Percentiles rank a stretch among this genome's conserved stretches.
Evolutionary conservation across 1,284 basidiomycete genomes (phyloP).

Genomic region (Cryptococcus wingfieldii): DNA sequence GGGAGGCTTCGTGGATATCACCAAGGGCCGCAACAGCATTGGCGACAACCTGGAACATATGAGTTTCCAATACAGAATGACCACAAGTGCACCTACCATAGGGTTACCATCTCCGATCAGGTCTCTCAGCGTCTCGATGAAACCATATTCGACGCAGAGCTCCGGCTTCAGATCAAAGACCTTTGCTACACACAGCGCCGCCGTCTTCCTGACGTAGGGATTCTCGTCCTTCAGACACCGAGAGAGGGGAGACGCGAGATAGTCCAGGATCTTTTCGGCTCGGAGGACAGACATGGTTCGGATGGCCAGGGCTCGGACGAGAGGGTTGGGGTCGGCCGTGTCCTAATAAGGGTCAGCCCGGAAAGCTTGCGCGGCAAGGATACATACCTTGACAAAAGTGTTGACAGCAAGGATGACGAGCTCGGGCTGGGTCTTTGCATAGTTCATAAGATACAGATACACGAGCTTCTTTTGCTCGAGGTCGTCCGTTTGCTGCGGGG

Average conservation of each 20-base stretch:
- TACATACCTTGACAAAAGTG: slow-evolving; percentile 75
- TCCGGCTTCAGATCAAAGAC: slow-evolving; percentile 95
- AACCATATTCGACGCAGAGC: slow-evolving; percentile 90
- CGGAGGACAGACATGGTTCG: slow-evolving; percentile 96
- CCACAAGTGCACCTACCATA: slow-evolving; percentile 61
- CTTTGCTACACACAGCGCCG: slow-evolving; percentile 90
- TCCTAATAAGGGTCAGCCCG: slow-evolving; percentile 57
- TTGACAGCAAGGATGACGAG: slow-evolving; percentile 97
- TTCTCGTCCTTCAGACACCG: slow-evolving; percentile 90
- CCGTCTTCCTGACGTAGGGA: slow-evolving; percentile 96
- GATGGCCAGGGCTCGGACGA: slow-evolving; percentile 92
- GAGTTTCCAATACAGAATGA: not conserved
- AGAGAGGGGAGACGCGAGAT: slow-evolving; percentile 87
- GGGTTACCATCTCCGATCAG: slow-evolving; percentile 80
- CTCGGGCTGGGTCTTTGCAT: slow-evolving; percentile 96
- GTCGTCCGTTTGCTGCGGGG: slow-evolving; percentile 50
- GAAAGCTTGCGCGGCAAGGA: not conserved
- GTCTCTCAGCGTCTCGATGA: slow-evolving; percentile 74
- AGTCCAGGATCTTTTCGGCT: slow-evolving; percentile 98
- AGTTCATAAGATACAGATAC: slow-evolving; percentile 98
- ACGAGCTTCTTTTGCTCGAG: slow-evolving; percentile 62
- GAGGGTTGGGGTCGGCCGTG: slow-evolving; percentile 90
- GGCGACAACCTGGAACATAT: slow-evolving; percentile 65
- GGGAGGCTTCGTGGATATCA: slow-evolving; percentile 71
- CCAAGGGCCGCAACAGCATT: slow-evolving; percentile 96